Conservation (phyloP, 2,329 filamentous ascomycete species). For the Aspergillus pseudonomiae region DNA sequence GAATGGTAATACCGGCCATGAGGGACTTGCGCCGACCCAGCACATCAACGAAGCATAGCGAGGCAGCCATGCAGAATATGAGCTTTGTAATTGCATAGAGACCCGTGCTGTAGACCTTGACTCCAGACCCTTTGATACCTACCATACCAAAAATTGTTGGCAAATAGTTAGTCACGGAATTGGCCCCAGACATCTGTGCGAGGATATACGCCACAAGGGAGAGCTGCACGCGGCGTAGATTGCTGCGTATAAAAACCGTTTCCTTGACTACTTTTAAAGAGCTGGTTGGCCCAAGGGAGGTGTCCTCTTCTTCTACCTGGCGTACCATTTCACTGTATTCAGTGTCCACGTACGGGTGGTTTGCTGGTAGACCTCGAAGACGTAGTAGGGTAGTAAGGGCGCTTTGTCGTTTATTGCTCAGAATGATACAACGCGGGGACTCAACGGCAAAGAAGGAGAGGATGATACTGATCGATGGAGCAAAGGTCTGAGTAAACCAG, state of each 20-base stretch:
- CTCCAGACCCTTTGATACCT: neutral
- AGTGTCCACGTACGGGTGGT: too few species aligned
- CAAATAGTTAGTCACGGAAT: constrained; percentile 32
- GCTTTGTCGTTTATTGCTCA: too few species aligned
- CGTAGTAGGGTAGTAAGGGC: too few species aligned
- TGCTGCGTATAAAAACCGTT: constrained; percentile 39
- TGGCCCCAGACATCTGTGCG: constrained; percentile 49
- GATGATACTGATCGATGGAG: too few species aligned
- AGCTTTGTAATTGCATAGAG: constrained; percentile 51
- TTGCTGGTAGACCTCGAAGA: too few species aligned
- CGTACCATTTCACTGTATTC: too few species aligned
- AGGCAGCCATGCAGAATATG: constrained; percentile 44
- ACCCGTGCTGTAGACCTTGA: constrained; percentile 42
- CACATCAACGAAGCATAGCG: constrained; percentile 50
- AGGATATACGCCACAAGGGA: constrained; percentile 39
- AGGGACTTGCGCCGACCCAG: constrained; percentile 45
- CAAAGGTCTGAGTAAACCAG: too few species aligned
- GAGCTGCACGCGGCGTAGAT: constrained; percentile 46
- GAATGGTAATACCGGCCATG: constrained; percentile 39
- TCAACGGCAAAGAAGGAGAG: too few species aligned
- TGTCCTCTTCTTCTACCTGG: too few species aligned
- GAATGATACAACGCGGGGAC: too few species aligned
- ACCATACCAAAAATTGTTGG: too few species aligned
- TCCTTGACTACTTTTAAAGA: constrained; percentile 34
- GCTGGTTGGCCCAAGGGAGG: neutral